Conservation (phyloP, 2,329 filamentous ascomycete species). For the Rhinocladiella mackenziei region DNA sequence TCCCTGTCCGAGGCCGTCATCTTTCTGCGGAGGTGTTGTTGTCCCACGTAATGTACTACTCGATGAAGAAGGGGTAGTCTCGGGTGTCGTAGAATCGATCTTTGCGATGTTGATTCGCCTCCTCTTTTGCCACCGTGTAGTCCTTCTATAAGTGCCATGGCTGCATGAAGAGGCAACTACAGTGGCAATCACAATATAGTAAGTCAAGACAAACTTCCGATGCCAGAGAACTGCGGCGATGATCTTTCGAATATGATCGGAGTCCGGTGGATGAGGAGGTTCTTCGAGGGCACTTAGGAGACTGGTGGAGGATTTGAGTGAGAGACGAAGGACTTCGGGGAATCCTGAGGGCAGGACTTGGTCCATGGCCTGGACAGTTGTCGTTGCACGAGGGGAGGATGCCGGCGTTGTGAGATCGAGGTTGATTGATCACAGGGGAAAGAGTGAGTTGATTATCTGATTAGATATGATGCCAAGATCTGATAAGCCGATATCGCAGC, state of each 20-base stretch:
- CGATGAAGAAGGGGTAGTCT: slow-evolving; percentile 20
- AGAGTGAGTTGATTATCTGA: neutral
- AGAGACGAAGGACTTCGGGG: slow-evolving; percentile 10
- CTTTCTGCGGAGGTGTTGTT: slow-evolving; percentile 19
- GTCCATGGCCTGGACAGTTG: slow-evolving; percentile 11
- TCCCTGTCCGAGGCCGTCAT: slow-evolving; percentile 9
- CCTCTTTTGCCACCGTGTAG: slow-evolving; percentile 1
- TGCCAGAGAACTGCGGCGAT: slow-evolving; percentile 23
- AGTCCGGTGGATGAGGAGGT: slow-evolving; percentile 1
- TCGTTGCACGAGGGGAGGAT: neutral
- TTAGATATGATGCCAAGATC: neutral
- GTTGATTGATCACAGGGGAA: neutral
- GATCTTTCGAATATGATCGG: slow-evolving; percentile 20
- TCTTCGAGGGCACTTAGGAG: slow-evolving; percentile 16
- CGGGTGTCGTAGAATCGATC: neutral
- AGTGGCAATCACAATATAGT: slow-evolving; percentile 17
- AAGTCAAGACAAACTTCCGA: slow-evolving; percentile 25
- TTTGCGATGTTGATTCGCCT: neutral
- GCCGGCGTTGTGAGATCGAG: neutral
- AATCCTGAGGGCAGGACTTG: slow-evolving; percentile 1
- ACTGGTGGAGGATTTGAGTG: slow-evolving; percentile 7
- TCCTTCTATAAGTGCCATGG: neutral
- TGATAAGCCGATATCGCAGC: neutral
- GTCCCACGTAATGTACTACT: slow-evolving; percentile 25
- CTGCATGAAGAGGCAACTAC: slow-evolving; percentile 7